A percentile compares a stretch with the other conserved stretches of the same genome.
These are phyloP conservation scores for Aphanomyces stellatus DNA, from an alignment of 352 stramenopile genomes.

Conservation along the genomic window DNA sequence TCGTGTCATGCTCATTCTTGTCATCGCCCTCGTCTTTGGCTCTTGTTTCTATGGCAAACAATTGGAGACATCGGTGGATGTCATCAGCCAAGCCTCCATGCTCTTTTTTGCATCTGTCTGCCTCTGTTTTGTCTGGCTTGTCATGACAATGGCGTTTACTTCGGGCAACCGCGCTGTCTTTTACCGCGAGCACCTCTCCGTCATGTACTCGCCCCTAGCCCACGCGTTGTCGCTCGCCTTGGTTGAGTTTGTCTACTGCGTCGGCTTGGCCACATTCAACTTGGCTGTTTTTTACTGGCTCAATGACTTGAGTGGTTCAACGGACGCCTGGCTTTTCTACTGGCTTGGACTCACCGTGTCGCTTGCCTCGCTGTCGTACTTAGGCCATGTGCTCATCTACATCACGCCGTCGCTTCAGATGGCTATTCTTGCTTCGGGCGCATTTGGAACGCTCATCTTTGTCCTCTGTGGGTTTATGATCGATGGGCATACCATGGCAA, in stretches of 20 bases:
- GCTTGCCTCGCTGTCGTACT: slow-evolving; percentile 36
- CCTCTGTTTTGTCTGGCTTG: too few species aligned
- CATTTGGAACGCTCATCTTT: background rate
- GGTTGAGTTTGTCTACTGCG: slow-evolving; percentile 72
- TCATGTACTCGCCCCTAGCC: slow-evolving; percentile 37
- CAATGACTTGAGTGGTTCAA: slow-evolving; percentile 46
- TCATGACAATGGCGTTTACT: background rate
- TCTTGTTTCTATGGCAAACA: background rate
- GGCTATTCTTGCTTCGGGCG: slow-evolving; percentile 27
- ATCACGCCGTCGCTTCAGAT: slow-evolving; percentile 37
- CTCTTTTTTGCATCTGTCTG: background rate
- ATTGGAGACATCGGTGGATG: background rate
- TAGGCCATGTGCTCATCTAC: slow-evolving; percentile 56
- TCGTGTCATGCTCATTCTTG: slow-evolving; percentile 52
- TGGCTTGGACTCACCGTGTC: slow-evolving; percentile 33
- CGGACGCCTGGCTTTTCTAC: slow-evolving; percentile 30
- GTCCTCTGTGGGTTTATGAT: slow-evolving; percentile 15
- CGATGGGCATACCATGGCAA: background rate
- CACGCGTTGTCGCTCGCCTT: slow-evolving; percentile 50
- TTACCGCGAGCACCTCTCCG: background rate
- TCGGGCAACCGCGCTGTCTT: background rate
- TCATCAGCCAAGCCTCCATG: background rate
- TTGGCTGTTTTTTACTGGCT: slow-evolving; percentile 53
- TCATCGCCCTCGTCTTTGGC: slow-evolving; percentile 72
- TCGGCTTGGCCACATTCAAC: slow-evolving; percentile 38